These are phyloP conservation scores for Cupressus sempervirens DNA, from an alignment of 75 land plant genomes.

Conservation along the genomic window DNA sequence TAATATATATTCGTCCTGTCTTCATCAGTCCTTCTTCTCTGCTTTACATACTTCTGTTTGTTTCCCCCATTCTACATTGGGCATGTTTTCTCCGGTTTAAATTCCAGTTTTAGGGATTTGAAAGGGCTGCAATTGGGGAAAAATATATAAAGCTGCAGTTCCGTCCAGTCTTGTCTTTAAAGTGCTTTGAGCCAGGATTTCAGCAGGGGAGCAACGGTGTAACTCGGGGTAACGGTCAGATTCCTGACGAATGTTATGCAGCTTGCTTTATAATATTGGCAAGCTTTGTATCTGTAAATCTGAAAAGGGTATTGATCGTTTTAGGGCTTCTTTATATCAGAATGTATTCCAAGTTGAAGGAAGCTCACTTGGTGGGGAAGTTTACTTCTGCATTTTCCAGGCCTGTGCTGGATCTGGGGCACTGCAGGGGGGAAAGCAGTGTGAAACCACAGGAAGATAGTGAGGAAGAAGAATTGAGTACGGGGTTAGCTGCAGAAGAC, in stretches of 20 bases:
- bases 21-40: not conserved
- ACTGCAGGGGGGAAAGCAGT: slow-evolving; percentile 21
- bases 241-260: not conserved
- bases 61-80: not conserved
- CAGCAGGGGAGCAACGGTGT: not conserved
- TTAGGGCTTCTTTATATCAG: not conserved
- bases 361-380: slow-evolving; percentile 20
- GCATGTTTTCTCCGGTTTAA: not conserved
- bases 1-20: not conserved
- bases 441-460: slow-evolving; percentile 11
- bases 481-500: slow-evolving; percentile 1
- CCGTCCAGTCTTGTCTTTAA: not conserved
- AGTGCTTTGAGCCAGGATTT: not conserved
- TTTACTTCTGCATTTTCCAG: slow-evolving; percentile 15
- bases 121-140: not conserved
- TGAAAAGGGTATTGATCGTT: not conserved
- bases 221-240: not conserved
- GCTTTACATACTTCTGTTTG: not conserved
- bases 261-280: not conserved
- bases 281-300: not conserved
- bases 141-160: not conserved
- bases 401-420: slow-evolving; percentile 24
- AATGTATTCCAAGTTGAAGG: slow-evolving; percentile 25
- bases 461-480: not conserved
- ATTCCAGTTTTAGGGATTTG: not conserved